Evolutionary conservation across 2,329 filamentous ascomycete species (phyloP).

Genomic region (Drechslera avenae): DNA sequence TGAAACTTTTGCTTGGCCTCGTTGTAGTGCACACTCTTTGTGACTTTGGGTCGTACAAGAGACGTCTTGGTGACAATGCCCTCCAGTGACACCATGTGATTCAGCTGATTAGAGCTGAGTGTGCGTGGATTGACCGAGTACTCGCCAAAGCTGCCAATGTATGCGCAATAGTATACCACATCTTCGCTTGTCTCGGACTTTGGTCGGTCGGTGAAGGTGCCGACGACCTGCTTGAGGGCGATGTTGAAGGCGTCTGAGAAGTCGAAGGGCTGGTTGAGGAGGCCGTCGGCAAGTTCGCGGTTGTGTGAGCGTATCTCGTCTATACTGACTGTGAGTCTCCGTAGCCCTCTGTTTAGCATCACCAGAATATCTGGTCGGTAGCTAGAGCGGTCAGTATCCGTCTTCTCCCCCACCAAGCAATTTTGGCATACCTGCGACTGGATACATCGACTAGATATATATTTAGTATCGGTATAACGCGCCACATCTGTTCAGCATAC

Average conservation of each 20-base stretch:
- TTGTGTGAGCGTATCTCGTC: slow-evolving; percentile 92
- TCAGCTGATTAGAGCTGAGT: slow-evolving; percentile 84
- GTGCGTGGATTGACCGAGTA: slow-evolving; percentile 94
- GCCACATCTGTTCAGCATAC: slow-evolving; percentile 58
- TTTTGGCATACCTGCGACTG: slow-evolving; percentile 57
- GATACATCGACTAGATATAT: slow-evolving; percentile 59
- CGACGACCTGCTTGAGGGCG: slow-evolving; percentile 86
- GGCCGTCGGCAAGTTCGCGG: slow-evolving; percentile 75
- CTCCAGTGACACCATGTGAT: slow-evolving; percentile 96
- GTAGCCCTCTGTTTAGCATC: slow-evolving; percentile 67
- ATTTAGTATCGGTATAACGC: slow-evolving; percentile 27
- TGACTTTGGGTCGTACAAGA: slow-evolving; percentile 92
- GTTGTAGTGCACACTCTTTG: slow-evolving; percentile 97
- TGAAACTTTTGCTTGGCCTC: slow-evolving; percentile 85
- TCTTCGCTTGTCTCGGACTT: slow-evolving; percentile 78
- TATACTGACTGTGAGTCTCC: slow-evolving; percentile 67
- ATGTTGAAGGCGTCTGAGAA: slow-evolving; percentile 86
- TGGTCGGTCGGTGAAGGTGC: slow-evolving; percentile 75
- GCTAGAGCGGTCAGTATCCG: slow-evolving; percentile 58
- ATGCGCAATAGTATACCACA: slow-evolving; percentile 92
- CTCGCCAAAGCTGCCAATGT: slow-evolving; percentile 92
- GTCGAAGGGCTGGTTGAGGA: slow-evolving; percentile 87
- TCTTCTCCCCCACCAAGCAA: slow-evolving; percentile 13
- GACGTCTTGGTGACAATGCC: slow-evolving; percentile 97
- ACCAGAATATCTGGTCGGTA: slow-evolving; percentile 88